Evolutionary conservation across 2,329 filamentous ascomycete species (phyloP).

Genomic region (Alternaria dauci): DNA sequence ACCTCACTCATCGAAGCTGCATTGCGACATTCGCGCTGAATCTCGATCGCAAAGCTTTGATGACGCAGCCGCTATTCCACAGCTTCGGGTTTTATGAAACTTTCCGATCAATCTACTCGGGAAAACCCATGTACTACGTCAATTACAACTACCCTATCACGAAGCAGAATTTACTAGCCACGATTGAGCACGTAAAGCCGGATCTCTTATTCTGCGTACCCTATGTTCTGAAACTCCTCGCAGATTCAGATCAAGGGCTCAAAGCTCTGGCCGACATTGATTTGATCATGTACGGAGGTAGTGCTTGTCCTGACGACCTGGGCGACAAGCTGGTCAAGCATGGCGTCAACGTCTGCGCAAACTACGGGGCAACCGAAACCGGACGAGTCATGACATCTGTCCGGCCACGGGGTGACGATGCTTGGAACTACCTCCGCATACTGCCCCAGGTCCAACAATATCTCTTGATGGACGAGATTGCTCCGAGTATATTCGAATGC

Average conservation of each 20-base stretch:
- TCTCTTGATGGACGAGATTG: slow-evolving; percentile 52
- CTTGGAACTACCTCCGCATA: slow-evolving; percentile 67
- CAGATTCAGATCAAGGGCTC: slow-evolving; percentile 66
- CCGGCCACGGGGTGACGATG: slow-evolving; percentile 61
- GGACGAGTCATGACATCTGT: slow-evolving; percentile 70
- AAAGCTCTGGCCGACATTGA: slow-evolving; percentile 57
- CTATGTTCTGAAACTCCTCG: slow-evolving; percentile 69
- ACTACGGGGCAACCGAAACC: slow-evolving; percentile 70
- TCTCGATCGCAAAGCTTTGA: slow-evolving; percentile 30
- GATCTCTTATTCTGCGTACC: slow-evolving; percentile 70
- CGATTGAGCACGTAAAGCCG: slow-evolving; percentile 41
- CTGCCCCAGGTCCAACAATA: slow-evolving; percentile 48
- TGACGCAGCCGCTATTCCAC: slow-evolving; percentile 38
- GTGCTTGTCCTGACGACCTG: slow-evolving; percentile 66
- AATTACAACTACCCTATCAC: slow-evolving; percentile 32
- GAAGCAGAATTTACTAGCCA: slow-evolving; percentile 26
- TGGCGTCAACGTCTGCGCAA: slow-evolving; percentile 61
- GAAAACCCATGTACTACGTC: slow-evolving; percentile 34
- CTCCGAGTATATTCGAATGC: slow-evolving; percentile 52
- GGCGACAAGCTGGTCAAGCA: slow-evolving; percentile 62
- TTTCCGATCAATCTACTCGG: slow-evolving; percentile 34
- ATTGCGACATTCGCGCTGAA: slow-evolving; percentile 31
- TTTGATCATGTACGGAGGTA: slow-evolving; percentile 66
- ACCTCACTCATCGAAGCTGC: slow-evolving; percentile 60
- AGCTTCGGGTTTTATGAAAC: slow-evolving; percentile 37